Evolutionary conservation across 225 moss, liverwort and hornwort genomes (phyloP).

Genomic region (Takakia lepidozioides): DNA sequence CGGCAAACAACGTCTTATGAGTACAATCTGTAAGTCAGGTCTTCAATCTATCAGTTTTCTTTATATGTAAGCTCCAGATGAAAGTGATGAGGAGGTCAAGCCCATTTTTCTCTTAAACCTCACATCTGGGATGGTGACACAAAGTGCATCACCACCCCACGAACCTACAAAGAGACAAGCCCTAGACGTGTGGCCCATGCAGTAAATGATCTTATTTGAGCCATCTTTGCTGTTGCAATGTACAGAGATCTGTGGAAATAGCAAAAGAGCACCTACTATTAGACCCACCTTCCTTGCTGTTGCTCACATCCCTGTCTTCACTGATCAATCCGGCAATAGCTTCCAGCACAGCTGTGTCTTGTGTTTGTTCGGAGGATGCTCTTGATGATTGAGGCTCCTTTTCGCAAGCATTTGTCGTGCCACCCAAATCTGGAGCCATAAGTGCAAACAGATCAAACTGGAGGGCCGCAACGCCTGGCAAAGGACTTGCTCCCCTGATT

Average conservation of each 20-base stretch:
- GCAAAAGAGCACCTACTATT: no score
- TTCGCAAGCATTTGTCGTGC: neutral
- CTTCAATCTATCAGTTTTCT: no score
- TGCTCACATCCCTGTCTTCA: neutral
- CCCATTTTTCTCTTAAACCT: no score
- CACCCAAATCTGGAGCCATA: slow-evolving; percentile 9
- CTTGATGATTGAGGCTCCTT: slow-evolving; percentile 1
- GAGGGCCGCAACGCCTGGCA: slow-evolving; percentile 10
- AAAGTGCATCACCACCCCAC: neutral
- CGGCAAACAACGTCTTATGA: no score
- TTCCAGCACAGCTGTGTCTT: neutral
- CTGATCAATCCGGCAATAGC: neutral
- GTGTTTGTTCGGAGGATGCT: neutral
- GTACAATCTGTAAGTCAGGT: no score
- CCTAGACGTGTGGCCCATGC: neutral
- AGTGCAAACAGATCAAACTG: slow-evolving; percentile 11
- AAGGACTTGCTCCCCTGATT: slow-evolving; percentile 7
- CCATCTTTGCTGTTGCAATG: no score
- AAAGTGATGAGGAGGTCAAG: neutral
- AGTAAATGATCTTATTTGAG: no score
- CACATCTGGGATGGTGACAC: no score
- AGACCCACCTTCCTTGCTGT: neutral
- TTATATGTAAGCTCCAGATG: neutral
- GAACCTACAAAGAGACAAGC: neutral
- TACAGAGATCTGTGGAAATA: neutral